A percentile compares a stretch with the other conserved stretches of the same genome.
Evolutionary conservation across 805 yeast genomes (phyloP).

Genomic region (Spathaspora hagerdaliae): DNA sequence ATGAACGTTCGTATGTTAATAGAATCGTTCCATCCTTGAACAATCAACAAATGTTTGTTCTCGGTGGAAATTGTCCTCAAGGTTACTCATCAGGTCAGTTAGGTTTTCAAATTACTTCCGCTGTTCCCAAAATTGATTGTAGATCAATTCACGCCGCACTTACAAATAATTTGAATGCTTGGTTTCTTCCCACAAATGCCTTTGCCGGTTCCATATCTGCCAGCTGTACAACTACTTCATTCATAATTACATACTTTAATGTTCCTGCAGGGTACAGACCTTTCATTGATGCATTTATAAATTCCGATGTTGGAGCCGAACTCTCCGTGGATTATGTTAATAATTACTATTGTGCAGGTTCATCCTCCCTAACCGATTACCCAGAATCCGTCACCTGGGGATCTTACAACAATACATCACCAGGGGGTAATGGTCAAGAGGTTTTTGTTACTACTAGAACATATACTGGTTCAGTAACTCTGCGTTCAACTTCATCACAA

Average conservation of each 20-base stretch:
- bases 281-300: constrained; percentile 9
- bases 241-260: constrained; percentile 9
- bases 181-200: constrained; percentile 12
- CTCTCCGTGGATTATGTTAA: constrained; percentile 4
- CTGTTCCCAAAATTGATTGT: constrained; percentile 12
- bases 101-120: constrained; percentile 10
- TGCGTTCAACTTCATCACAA: constrained; percentile 1
- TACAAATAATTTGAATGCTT: constrained; percentile 15
- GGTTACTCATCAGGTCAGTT: constrained; percentile 21
- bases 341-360: constrained; percentile 8
- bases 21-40: constrained; percentile 11
- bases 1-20: background rate
- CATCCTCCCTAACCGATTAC: constrained; percentile 9
- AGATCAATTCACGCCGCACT: constrained; percentile 10
- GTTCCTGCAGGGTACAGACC: constrained; percentile 23
- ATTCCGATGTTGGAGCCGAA: background rate
- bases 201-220: constrained; percentile 3
- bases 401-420: background rate
- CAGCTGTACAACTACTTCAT: constrained; percentile 8
- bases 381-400: constrained; percentile 11
- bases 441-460: constrained; percentile 11
- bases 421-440: constrained; percentile 12
- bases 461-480: constrained; percentile 9
- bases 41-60: constrained; percentile 9
- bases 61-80: constrained; percentile 13